A percentile compares a stretch with the other conserved stretches of the same genome.
Conservation (phyloP, 768 basidiomycete genomes). For the Tylopilus subfusipes region DNA sequence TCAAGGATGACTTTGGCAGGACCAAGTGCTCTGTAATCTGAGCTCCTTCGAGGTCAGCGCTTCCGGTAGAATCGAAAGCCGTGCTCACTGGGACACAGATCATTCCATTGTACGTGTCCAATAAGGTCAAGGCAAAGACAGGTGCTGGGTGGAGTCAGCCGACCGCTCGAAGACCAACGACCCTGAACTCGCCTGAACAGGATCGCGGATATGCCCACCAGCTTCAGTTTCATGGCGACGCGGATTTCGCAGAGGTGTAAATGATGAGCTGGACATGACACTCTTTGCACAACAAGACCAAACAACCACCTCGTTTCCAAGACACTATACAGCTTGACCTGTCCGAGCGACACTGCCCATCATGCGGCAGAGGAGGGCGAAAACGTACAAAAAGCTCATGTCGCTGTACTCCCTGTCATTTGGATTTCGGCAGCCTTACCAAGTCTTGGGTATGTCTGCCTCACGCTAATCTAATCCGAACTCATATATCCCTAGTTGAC, state of each 20-base stretch:
- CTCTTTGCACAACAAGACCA: conserved; percentile 21
- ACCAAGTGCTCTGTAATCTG: conserved; percentile 43
- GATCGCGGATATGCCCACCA: conserved; percentile 6
- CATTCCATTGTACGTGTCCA: conserved; percentile 69
- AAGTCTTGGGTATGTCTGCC: conserved; percentile 67
- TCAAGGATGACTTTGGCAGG: conserved; percentile 60
- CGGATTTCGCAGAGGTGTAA: not conserved
- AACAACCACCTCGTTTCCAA: conserved; percentile 15
- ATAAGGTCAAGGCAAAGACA: conserved; percentile 50
- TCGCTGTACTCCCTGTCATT: conserved; percentile 81
- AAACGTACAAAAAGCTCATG: conserved; percentile 94
- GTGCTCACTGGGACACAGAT: conserved; percentile 56
- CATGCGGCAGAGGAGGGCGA: conserved; percentile 96
- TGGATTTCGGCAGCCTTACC: conserved; percentile 91
- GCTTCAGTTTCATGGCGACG: conserved; percentile 16
- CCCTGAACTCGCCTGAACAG: conserved; percentile 13
- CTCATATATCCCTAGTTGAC: conserved; percentile 56
- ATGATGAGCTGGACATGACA: not conserved
- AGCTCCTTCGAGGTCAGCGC: conserved; percentile 14
- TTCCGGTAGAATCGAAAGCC: conserved; percentile 6
- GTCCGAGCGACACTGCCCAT: not conserved
- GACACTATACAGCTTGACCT: not conserved
- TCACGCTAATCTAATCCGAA: not conserved
- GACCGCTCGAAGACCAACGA: not conserved
- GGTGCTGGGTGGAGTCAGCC: conserved; percentile 9